A percentile compares a stretch with the other conserved stretches of the same genome.
Evolutionary conservation across 2,329 filamentous ascomycete species (phyloP).

Genomic region (Ceratocystis cacaofunesta): DNA sequence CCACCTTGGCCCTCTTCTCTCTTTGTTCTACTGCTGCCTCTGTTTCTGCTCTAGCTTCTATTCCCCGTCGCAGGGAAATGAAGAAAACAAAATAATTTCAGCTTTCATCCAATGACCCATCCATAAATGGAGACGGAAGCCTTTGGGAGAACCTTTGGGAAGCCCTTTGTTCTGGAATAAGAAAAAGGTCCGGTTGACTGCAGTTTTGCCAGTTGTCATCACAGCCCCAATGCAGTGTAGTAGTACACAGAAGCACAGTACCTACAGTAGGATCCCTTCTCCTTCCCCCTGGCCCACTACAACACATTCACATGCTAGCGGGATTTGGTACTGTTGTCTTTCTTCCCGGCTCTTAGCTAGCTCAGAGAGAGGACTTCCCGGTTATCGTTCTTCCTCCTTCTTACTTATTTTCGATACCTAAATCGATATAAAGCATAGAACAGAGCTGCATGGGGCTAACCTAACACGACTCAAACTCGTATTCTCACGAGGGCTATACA

Average conservation of each 20-base stretch:
- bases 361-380: not conserved
- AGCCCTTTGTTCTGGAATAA: not conserved
- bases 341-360: not conserved
- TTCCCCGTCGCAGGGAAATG: not conserved
- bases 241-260: not conserved
- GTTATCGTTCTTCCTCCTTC: not conserved
- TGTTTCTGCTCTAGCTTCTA: not conserved
- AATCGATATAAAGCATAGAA: too few species aligned
- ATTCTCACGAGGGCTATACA: not conserved
- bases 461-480: too few species aligned
- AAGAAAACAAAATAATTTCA: not conserved
- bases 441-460: too few species aligned
- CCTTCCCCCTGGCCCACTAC: not conserved
- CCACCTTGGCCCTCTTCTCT: too few species aligned
- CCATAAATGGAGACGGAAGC: not conserved
- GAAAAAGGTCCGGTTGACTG: constrained; percentile 1
- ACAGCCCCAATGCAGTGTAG: not conserved
- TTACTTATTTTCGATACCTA: too few species aligned
- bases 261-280: not conserved
- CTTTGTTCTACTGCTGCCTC: not conserved
- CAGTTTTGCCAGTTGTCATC: constrained; percentile 4
- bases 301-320: constrained; percentile 2
- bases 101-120: not conserved
- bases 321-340: not conserved
- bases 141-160: too few species aligned